A percentile compares a stretch with the other conserved stretches of the same genome.
phyloP scores from a whole-genome alignment of 306 rosid genomes.

The Argentina anserina region DNA sequence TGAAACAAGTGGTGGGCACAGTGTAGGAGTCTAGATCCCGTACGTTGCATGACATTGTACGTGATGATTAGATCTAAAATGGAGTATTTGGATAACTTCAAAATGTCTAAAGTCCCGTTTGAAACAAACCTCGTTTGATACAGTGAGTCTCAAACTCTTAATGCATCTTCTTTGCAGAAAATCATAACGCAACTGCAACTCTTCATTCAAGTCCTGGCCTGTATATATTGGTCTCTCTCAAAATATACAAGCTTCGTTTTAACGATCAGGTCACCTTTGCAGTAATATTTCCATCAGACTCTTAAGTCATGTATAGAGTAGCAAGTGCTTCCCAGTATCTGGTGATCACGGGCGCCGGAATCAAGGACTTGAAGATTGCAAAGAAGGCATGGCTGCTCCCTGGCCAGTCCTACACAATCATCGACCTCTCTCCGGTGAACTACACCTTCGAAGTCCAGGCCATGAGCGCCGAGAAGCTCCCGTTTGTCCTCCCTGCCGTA shows the following conservation, averaged over 20 bases:
- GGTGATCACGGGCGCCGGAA: constrained; percentile 21
- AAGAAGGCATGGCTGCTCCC: constrained; percentile 49
- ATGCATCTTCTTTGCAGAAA: neutral
- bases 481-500: constrained; percentile 49
- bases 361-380: constrained; percentile 33
- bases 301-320: constrained; percentile 16
- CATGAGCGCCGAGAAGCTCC: constrained; percentile 59
- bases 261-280: neutral
- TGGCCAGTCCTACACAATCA: constrained; percentile 20
- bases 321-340: constrained; percentile 23
- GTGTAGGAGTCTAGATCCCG: neutral
- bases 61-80: too few species aligned
- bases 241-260: neutral
- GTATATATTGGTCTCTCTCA: neutral
- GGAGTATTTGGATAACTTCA: neutral
- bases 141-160: neutral
- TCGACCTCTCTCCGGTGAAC: constrained; percentile 51
- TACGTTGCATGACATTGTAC: neutral
- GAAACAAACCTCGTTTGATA: neutral
- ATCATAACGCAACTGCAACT: neutral
- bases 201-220: neutral
- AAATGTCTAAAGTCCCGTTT: neutral
- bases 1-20: neutral
- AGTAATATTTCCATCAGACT: neutral
- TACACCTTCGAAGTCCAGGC: constrained; percentile 66